These are phyloP conservation scores for Xylaria scruposa DNA, from an alignment of 495 filamentous ascomycete genomes.

Conservation along the genomic window DNA sequence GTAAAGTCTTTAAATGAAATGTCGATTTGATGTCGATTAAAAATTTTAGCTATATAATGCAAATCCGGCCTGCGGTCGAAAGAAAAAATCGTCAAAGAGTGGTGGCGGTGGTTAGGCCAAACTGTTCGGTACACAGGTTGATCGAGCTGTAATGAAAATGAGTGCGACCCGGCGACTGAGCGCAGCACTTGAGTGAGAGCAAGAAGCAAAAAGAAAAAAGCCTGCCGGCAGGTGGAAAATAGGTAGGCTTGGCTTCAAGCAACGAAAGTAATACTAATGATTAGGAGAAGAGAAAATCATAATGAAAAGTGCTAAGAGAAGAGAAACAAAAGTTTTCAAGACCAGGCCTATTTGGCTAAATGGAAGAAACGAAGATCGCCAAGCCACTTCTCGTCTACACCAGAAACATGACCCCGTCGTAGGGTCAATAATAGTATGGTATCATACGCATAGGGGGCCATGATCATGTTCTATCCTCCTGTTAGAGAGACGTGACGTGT, in stretches of 20 bases:
- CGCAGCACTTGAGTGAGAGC: constrained; percentile 11
- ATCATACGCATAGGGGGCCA: background rate
- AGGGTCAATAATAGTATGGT: background rate
- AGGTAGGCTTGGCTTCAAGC: constrained; percentile 15
- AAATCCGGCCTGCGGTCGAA: constrained; percentile 42
- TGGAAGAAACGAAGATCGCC: constrained; percentile 11
- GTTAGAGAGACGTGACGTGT: constrained; percentile 12
- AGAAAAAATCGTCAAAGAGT: constrained; percentile 30
- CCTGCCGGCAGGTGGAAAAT: constrained; percentile 32
- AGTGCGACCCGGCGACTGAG: constrained; percentile 19
- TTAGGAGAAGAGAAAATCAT: constrained; percentile 21
- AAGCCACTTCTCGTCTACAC: background rate
- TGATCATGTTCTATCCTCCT: constrained; percentile 19
- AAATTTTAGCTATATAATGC: constrained; percentile 20
- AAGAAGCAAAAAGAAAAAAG: constrained; percentile 5
- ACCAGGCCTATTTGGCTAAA: constrained; percentile 10
- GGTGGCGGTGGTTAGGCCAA: constrained; percentile 24
- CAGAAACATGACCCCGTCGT: constrained; percentile 2
- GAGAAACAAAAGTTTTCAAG: constrained; percentile 12
- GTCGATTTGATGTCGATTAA: constrained; percentile 28
- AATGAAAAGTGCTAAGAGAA: constrained; percentile 2
- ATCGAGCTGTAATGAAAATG: constrained; percentile 3
- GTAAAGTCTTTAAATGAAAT: constrained; percentile 12
- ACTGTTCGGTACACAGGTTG: background rate
- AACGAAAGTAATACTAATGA: constrained; percentile 14